These are phyloP conservation scores for Termitomyces heimii DNA, from an alignment of 768 basidiomycete genomes.

Conservation along the genomic window DNA sequence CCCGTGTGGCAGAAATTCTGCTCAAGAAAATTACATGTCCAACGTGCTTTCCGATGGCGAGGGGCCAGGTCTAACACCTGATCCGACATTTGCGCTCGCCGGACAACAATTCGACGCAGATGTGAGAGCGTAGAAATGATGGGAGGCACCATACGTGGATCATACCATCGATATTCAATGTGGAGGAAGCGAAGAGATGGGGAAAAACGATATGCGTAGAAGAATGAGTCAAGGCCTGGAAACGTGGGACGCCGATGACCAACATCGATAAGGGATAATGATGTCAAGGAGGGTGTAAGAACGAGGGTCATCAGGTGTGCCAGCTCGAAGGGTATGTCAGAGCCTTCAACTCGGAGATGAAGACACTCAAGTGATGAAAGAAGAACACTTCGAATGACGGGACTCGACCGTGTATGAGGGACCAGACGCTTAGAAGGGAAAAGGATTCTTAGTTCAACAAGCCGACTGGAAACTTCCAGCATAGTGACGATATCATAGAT, in stretches of 20 bases:
- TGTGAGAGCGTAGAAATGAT: conserved; percentile 27
- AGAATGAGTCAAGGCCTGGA: conserved; percentile 39
- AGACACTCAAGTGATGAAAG: conserved; percentile 44
- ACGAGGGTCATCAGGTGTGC: conserved; percentile 44
- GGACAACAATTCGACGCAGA: conserved; percentile 27
- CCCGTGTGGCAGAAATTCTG: conserved; percentile 1
- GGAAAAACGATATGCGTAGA: conserved; percentile 36
- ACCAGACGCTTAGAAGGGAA: conserved; percentile 37
- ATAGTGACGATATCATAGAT: conserved; percentile 53
- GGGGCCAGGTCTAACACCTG: conserved; percentile 24
- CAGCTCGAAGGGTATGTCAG: conserved; percentile 59
- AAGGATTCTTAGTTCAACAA: conserved; percentile 50
- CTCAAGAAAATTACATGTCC: conserved; percentile 2
- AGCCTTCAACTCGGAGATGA: conserved; percentile 43
- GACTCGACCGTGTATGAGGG: conserved; percentile 18
- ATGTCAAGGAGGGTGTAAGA: conserved; percentile 39
- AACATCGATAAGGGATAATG: conserved; percentile 43
- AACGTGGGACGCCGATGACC: conserved; percentile 31
- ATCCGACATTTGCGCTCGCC: conserved; percentile 25
- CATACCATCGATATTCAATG: conserved; percentile 44
- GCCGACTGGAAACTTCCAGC: conserved; percentile 44
- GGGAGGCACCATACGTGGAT: conserved; percentile 31
- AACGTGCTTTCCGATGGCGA: conserved; percentile 9
- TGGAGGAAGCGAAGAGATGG: conserved; percentile 31
- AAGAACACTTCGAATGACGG: conserved; percentile 25